Evolutionary conservation across 371 early-diverging fungal species (phyloP).

Genomic region (Funneliformis caledonium): DNA sequence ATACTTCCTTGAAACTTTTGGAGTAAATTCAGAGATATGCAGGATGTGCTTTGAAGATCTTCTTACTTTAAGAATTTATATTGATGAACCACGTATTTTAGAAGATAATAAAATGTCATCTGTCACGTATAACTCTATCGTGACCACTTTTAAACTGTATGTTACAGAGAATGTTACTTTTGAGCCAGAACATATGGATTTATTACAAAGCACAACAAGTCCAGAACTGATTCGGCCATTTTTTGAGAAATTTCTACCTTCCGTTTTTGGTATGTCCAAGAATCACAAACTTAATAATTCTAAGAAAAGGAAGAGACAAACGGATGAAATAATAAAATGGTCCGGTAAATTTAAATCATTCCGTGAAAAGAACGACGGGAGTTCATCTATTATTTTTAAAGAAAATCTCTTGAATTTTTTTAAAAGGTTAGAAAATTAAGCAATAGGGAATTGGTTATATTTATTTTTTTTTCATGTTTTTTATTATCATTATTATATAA

Average conservation of each 20-base stretch:
- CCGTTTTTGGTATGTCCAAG: too few relatives aligned
- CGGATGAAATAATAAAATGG: too few relatives aligned
- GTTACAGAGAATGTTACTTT: background rate
- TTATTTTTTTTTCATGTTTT: too few relatives aligned
- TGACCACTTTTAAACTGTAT: background rate
- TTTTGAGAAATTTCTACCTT: background rate
- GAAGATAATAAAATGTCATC: background rate
- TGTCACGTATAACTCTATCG: background rate
- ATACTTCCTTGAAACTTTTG: background rate
- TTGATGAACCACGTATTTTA: background rate
- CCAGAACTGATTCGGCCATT: background rate
- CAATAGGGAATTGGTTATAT: too few relatives aligned
- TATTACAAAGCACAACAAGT: background rate
- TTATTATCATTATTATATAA: too few relatives aligned
- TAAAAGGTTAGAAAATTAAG: too few relatives aligned
- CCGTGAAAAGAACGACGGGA: too few relatives aligned
- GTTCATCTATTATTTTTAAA: too few relatives aligned
- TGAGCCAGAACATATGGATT: background rate
- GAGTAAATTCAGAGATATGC: background rate
- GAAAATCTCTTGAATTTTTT: too few relatives aligned
- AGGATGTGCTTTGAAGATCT: constrained; percentile 4
- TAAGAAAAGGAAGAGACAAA: too few relatives aligned
- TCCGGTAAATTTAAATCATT: too few relatives aligned
- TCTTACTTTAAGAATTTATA: background rate
- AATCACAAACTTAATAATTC: too few relatives aligned